Base-by-base conservation (phyloP, 2,329 filamentous ascomycete species). In the Nigrospora osmanthi region DNA sequence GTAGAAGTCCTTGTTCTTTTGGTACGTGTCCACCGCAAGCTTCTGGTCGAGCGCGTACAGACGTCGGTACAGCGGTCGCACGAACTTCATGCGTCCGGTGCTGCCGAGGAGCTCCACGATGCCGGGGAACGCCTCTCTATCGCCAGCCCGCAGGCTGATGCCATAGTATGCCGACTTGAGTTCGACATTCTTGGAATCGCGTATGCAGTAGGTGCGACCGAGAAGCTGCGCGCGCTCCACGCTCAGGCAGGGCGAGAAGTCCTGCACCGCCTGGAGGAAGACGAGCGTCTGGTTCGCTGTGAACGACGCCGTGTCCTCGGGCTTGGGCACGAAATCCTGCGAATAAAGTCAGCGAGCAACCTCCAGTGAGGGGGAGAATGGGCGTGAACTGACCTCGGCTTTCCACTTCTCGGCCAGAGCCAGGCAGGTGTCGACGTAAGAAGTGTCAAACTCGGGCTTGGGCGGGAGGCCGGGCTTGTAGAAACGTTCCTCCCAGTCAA, bases 41-140 rank as follows among this genome's bases (percentile, higher is more conserved):
- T 81, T 70, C 39, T 80, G 72, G 66, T 96, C 84, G 35, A 87
- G 79, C 62, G 82, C 81, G 58, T 85, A 83, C 53, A 98, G 69
- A 41, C 80, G 76, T 49, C 85, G 77, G 69, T 85, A 96, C 58
- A 97, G 67, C 17, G 91, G 89, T 40, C 91, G 75, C 47, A 97
- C 91, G 65, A 91, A 97, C 76, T 97, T 97, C 93, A 98, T 97
- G 46, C 93, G 75, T 12, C 93, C 93, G 19, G 96, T 89, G 43
- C 76, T 75, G 31, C 87, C 87, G 35, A 97, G 71, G 45, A 96
- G 71, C 47, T 87, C 79, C 1, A 85, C 81, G 0, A 88, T 80
- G 2, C 83, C 83, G 48, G 79, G 61, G 57, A 91, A 88, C 34
- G 85, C 78, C 46, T 73, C 77, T 42, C 75, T 65, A 55, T 89